Base-by-base conservation (phyloP, 2,329 filamentous ascomycete species). In the Fusarium sp. region DNA sequence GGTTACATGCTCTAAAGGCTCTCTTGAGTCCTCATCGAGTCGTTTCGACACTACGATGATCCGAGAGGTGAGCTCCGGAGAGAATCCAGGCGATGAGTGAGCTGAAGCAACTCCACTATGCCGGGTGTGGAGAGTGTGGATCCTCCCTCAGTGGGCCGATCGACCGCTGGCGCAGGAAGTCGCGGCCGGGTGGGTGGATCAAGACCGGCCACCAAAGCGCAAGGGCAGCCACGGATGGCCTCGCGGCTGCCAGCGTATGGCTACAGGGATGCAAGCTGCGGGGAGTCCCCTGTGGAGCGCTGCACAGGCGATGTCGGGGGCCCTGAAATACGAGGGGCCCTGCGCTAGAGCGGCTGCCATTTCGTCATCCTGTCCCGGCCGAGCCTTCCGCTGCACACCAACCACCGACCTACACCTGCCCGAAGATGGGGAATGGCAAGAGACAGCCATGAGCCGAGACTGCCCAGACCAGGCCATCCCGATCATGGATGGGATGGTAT, bases 201-300 rank as follows among this genome's bases (percentile, higher is more conserved):
- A n/a, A 40, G 33, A 29, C 24, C 55, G 46, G 27, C 46, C 46
- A 53, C 46, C 46, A 53, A 24, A 5, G 24, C n/a, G 24, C 24
- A 24, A 33, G 27, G 40, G 8, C 44, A 49, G 63, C 46, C 64
- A 55, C 63, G 53, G 51, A 36, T 58, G 56, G 46, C 38, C 36
- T 73, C 66, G n/a, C 33, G 33, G 46, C 70, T 60, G 61, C 70
- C 60, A 74, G 72, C 66, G 66, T 65, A 64, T 75, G 29, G 69
- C 61, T 70, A 71, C 57, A 72, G 71, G 65, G 71, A 72, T 72
- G 42, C 44, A 56, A 44, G 67, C 63, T 71, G 72, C 72, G 72
- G 72, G 72, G 72, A 73, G 69, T 62, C 60, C 72, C 72, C 42
- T 70, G 72, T 72, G 63, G 66, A 67, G n/a, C 55, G 57, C 63